Evolutionary conservation across 2,329 filamentous ascomycete genomes (phyloP), one percentile per base, ranked within the genome.

Genomic region (Lachnum nothofagi): DNA sequence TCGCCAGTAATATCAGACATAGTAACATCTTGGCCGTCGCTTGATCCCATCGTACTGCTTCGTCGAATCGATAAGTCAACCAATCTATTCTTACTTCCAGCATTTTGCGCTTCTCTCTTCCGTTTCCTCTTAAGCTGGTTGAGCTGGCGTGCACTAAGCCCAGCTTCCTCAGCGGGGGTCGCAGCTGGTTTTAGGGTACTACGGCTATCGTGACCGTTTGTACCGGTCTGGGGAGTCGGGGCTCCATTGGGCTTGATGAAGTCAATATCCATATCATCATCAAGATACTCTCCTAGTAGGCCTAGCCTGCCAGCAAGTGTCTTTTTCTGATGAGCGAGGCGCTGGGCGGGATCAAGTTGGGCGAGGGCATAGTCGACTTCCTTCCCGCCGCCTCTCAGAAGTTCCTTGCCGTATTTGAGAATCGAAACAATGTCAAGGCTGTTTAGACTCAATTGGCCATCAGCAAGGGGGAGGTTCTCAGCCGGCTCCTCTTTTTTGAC

Each of bases 71-170:
- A 87, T 44, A 98, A 75, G 65, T 98, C 93, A 39, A 95, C 90
- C 41, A 95, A 86, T 0, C 88, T 84, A 45, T 88, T 85, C 66
- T 96, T 97, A 57, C 86, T 91, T 49, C 91, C 88, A 44, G 91
- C 88, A 62, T 89, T 85, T 67, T 93, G 89, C 3, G 90, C 84
- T 60, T 94, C 88, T 60, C 86, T 82, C 70, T 97, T 98, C 37
- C 90, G 83, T 66, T 97, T 96, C 37, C 93, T 82, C 68, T 97
- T 97, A 8, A 98, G 72, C 44, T 93, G 88, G 63, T 98, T 98
- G 17, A 96, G 79, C 63, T 98, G 93, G 35, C 93, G 82, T 52
- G 93, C 91, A 71, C 93, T 97, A 44, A 98, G 75, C 2, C 83
- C 83, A 3, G 78, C 70, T 61, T 89, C 86, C 54, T 88, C 86